phyloP scores from a whole-genome alignment of 2,329 filamentous ascomycete species.

The Pyricularia sp. region DNA sequence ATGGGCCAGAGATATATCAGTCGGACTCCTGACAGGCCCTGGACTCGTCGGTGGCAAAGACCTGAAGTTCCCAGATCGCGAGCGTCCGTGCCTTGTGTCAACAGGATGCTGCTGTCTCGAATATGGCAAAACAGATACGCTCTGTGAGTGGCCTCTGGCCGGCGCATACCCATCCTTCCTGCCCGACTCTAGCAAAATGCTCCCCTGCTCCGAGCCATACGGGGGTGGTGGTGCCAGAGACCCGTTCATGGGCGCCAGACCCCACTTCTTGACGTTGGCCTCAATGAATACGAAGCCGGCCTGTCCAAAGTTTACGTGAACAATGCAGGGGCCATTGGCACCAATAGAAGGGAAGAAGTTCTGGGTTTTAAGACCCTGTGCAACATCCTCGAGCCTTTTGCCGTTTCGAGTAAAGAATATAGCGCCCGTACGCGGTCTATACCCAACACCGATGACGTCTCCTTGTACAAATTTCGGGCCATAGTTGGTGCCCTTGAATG shows the following conservation, averaged over 20 bases:
- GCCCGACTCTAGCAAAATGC: conserved; percentile 85
- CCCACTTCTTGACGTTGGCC: conserved; percentile 99
- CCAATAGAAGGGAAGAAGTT: conserved; percentile 99
- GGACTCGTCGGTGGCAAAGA: conserved; percentile 72
- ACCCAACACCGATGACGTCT: conserved; percentile 92
- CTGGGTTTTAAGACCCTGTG: conserved; percentile 83
- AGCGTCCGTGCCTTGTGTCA: conserved; percentile 59
- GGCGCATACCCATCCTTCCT: conserved; percentile 47
- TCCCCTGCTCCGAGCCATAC: conserved; percentile 94
- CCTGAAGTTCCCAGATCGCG: conserved; percentile 69
- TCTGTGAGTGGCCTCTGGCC: conserved; percentile 31
- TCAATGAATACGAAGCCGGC: conserved; percentile 98
- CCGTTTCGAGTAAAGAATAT: conserved; percentile 98
- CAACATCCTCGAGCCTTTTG: conserved; percentile 91
- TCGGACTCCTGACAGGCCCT: conserved; percentile 81
- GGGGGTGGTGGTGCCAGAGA: conserved; percentile 91
- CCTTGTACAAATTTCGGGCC: conserved; percentile 82
- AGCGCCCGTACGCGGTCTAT: conserved; percentile 85
- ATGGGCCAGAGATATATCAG: conserved; percentile 89
- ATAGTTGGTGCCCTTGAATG: conserved; percentile 71
- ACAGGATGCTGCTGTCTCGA: conserved; percentile 29
- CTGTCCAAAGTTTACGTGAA: conserved; percentile 97
- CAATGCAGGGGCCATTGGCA: conserved; percentile 81
- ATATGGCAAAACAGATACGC: conserved; percentile 36
- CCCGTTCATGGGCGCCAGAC: conserved; percentile 88